Conservation (phyloP, 2,329 filamentous ascomycete genomes). For the Drechslera avenae region DNA sequence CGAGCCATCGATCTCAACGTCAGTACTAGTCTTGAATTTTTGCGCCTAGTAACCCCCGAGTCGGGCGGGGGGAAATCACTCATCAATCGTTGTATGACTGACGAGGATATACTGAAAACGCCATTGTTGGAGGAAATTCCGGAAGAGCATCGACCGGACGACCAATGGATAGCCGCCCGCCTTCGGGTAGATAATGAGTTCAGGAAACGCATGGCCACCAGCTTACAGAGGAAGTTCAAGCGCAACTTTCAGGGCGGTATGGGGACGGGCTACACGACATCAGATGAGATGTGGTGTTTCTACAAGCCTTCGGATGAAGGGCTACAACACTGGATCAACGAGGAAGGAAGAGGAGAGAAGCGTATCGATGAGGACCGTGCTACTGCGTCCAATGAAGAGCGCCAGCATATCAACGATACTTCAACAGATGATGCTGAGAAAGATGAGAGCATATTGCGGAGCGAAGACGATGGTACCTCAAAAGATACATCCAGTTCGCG, state of each 20-base stretch:
- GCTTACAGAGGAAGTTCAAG: slow-evolving; percentile 46
- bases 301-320: slow-evolving; percentile 40
- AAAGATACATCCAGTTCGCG: neutral
- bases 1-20: slow-evolving; percentile 68
- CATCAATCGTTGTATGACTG: slow-evolving; percentile 58
- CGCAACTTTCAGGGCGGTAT: slow-evolving; percentile 47
- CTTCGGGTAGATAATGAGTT: slow-evolving; percentile 65
- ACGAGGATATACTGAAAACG: slow-evolving; percentile 59
- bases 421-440: slow-evolving; percentile 2
- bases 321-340: slow-evolving; percentile 32
- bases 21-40: slow-evolving; percentile 65
- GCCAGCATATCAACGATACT: neutral
- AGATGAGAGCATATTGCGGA: slow-evolving; percentile 8
- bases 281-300: slow-evolving; percentile 62
- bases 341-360: slow-evolving; percentile 26
- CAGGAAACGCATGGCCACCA: slow-evolving; percentile 55
- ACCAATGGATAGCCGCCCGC: slow-evolving; percentile 63
- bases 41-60: slow-evolving; percentile 56
- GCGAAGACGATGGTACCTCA: neutral
- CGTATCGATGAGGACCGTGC: slow-evolving; percentile 26
- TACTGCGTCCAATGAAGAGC: neutral
- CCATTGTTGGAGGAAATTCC: slow-evolving; percentile 56
- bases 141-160: slow-evolving; percentile 59
- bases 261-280: slow-evolving; percentile 42
- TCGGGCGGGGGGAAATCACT: slow-evolving; percentile 47